Conservation (phyloP, 2,329 filamentous ascomycete species). For the Aspergillus fumigatus region DNA sequence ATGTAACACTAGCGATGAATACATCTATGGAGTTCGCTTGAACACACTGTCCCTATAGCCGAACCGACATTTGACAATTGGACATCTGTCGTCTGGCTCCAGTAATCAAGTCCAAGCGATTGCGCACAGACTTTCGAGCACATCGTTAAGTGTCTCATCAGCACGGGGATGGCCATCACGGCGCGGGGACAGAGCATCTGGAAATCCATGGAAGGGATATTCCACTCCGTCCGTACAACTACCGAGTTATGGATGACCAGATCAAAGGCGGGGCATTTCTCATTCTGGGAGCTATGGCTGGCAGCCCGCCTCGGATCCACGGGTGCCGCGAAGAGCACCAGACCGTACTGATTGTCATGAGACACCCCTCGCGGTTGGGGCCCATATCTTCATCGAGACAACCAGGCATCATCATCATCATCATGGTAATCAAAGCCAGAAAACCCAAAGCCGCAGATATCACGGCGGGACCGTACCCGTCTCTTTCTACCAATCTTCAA, state of each 20-base stretch:
- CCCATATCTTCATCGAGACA: background rate
- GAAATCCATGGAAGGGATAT: background rate
- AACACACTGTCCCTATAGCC: background rate
- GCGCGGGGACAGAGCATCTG: background rate
- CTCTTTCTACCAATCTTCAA: background rate
- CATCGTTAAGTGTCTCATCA: background rate
- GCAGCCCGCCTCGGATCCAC: background rate
- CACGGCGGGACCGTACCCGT: background rate
- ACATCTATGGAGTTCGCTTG: background rate
- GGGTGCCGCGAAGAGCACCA: background rate
- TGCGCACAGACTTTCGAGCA: background rate
- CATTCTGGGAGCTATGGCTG: background rate
- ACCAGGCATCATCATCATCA: too few relatives aligned
- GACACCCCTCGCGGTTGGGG: background rate
- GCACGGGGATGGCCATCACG: background rate
- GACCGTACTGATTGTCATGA: background rate
- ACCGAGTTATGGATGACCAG: background rate
- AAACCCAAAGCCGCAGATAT: background rate
- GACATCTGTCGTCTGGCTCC: background rate
- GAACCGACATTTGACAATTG: background rate
- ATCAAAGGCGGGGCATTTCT: background rate
- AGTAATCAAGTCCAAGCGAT: background rate
- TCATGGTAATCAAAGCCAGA: background rate
- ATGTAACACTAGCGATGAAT: background rate
- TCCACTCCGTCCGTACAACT: background rate